Percentiles rank a stretch among this genome's conserved stretches.
phyloP scores from a whole-genome alignment of 2,329 filamentous ascomycete species.

The Ceratocystis papillata region DNA sequence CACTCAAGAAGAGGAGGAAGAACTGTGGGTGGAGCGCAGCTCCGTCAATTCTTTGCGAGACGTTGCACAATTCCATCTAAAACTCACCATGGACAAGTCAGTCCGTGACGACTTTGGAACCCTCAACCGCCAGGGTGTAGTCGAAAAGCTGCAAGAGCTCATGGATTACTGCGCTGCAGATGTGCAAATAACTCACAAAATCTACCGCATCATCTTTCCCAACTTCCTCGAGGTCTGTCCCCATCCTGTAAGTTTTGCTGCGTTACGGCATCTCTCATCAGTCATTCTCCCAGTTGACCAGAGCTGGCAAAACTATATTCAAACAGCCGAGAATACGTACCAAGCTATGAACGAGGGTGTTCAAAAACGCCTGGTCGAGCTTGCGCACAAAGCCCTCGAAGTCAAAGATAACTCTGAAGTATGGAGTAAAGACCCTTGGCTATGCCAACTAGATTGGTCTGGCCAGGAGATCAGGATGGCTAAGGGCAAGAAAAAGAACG shows the following conservation, averaged over 20 bases:
- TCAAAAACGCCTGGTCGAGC: constrained; percentile 56
- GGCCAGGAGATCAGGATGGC: constrained; percentile 84
- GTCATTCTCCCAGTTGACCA: constrained; percentile 85
- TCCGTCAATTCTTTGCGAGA: constrained; percentile 91
- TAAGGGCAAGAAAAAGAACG: constrained; percentile 79
- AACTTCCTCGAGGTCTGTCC: constrained; percentile 83
- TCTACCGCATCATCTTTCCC: constrained; percentile 90
- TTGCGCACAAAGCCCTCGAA: constrained; percentile 67
- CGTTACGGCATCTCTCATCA: constrained; percentile 80
- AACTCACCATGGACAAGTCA: constrained; percentile 82
- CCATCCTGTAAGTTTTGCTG: constrained; percentile 94
- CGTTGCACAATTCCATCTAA: constrained; percentile 91
- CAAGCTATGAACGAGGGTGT: constrained; percentile 66
- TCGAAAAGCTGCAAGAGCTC: constrained; percentile 64
- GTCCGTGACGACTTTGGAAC: constrained; percentile 77
- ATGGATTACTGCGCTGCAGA: constrained; percentile 92
- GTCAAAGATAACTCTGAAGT: constrained; percentile 57
- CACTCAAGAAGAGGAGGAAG: constrained; percentile 73
- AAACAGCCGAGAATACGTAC: constrained; percentile 77
- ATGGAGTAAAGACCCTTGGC: constrained; percentile 76
- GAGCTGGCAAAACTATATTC: constrained; percentile 76
- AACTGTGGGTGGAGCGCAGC: constrained; percentile 88
- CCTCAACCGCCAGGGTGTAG: constrained; percentile 59
- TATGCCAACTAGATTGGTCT: constrained; percentile 89
- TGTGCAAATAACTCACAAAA: constrained; percentile 80